Percentiles rank a stretch among this genome's conserved stretches.
phyloP scores from a whole-genome alignment of 2,329 filamentous ascomycete species.

The Monosporascus sp. region DNA sequence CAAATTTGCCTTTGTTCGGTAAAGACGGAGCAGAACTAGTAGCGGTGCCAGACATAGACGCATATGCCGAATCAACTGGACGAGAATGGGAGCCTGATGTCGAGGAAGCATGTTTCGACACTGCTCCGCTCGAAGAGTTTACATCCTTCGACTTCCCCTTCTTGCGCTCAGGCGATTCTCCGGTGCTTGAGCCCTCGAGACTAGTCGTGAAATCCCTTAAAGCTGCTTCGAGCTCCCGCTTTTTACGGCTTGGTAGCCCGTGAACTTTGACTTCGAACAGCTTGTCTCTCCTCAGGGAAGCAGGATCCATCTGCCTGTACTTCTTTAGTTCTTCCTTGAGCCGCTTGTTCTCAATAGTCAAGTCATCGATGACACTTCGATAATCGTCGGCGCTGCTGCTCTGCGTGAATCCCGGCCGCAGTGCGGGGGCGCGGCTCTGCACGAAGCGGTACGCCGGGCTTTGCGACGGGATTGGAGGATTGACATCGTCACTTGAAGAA shows the following conservation, averaged over 20 bases:
- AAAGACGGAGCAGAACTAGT: constrained; percentile 37
- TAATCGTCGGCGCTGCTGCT: constrained; percentile 69
- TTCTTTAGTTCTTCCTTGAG: constrained; percentile 68
- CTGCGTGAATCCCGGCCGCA: constrained; percentile 32
- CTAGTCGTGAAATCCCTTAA: constrained; percentile 65
- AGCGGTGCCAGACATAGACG: constrained; percentile 56
- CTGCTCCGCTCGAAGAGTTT: constrained; percentile 33
- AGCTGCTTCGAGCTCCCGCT: constrained; percentile 68
- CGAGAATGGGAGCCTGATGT: constrained; percentile 48
- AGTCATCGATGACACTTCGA: constrained; percentile 78
- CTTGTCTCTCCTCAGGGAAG: constrained; percentile 67
- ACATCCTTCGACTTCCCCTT: constrained; percentile 33
- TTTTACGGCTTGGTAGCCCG: constrained; percentile 65
- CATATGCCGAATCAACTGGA: constrained; percentile 59
- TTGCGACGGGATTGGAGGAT: constrained; percentile 15
- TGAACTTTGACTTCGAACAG: constrained; percentile 81
- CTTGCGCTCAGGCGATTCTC: constrained; percentile 38
- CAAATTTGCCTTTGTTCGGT: constrained; percentile 25
- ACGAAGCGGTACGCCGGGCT: constrained; percentile 21
- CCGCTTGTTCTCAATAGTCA: constrained; percentile 78
- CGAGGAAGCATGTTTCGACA: constrained; percentile 47
- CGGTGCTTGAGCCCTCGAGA: constrained; percentile 46
- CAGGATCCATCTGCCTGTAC: constrained; percentile 62
- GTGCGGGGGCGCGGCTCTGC: constrained; percentile 13
- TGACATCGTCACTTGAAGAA: constrained; percentile 43